Evolutionary conservation across 495 filamentous ascomycete genomes (phyloP).

Genomic region (Platismatia glauca): DNA sequence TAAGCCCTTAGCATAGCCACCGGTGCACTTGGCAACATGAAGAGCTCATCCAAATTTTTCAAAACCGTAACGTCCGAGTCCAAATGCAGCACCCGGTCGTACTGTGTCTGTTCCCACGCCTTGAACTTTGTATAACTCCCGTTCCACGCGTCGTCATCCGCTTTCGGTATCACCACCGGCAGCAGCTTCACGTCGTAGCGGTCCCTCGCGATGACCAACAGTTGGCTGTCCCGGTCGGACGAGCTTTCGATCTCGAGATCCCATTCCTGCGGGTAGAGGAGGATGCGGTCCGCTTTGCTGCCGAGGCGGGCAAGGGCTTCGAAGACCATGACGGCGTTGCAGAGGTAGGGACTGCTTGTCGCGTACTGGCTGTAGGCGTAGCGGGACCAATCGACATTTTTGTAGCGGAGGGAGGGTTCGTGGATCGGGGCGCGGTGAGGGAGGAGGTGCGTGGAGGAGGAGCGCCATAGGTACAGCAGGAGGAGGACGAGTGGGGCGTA

Average conservation of each 20-base stretch:
- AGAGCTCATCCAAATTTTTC: slow-evolving; percentile 59
- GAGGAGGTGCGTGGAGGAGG: slow-evolving; percentile 7
- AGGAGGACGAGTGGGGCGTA: slow-evolving; percentile 6
- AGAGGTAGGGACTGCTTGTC: slow-evolving; percentile 58
- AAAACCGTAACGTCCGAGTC: slow-evolving; percentile 61
- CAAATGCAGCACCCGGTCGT: slow-evolving; percentile 56
- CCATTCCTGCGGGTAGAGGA: slow-evolving; percentile 55
- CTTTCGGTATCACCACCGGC: slow-evolving; percentile 49
- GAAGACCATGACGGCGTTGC: slow-evolving; percentile 70
- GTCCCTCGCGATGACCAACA: slow-evolving; percentile 51
- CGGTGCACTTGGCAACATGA: slow-evolving; percentile 52
- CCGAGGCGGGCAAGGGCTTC: slow-evolving; percentile 51
- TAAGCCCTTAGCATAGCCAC: slow-evolving; percentile 64
- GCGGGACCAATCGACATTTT: slow-evolving; percentile 44
- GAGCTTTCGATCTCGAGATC: slow-evolving; percentile 13
- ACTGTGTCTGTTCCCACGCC: slow-evolving; percentile 61
- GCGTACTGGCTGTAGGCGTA: slow-evolving; percentile 69
- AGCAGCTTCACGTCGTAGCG: slow-evolving; percentile 52
- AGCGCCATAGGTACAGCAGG: slow-evolving; percentile 15
- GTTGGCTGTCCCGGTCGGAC: slow-evolving; percentile 33
- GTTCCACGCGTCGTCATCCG: slow-evolving; percentile 45
- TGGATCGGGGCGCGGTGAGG: slow-evolving; percentile 1
- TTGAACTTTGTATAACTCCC: slow-evolving; percentile 61
- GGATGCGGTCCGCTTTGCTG: slow-evolving; percentile 53
- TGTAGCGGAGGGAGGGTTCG: slow-evolving; percentile 20